A percentile compares a stretch with the other conserved stretches of the same genome.
Conservation (phyloP, 768 basidiomycete genomes). For the Scleroderma bovista region DNA sequence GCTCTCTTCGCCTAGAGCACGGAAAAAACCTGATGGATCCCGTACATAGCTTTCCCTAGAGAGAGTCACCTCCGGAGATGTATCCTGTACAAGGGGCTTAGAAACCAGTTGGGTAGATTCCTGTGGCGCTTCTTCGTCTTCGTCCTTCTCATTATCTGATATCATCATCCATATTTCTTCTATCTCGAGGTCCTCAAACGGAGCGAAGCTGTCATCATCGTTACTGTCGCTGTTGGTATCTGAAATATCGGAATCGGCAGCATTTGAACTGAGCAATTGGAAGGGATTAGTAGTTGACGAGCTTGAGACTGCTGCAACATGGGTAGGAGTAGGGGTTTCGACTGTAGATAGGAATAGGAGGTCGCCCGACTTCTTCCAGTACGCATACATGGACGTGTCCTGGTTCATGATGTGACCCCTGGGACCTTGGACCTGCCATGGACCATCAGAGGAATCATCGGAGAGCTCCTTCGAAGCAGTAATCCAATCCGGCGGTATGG, state of each 20-base stretch:
- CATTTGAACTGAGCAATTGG: slow-evolving; percentile 2
- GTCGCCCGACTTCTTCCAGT: slow-evolving; percentile 47
- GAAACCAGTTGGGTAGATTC: background rate
- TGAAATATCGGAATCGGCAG: background rate
- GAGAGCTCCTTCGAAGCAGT: slow-evolving; percentile 12
- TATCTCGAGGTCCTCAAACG: slow-evolving; percentile 5
- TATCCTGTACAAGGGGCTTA: background rate
- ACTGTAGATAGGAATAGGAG: slow-evolving; percentile 38
- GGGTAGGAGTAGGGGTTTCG: background rate
- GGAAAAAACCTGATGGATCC: slow-evolving; percentile 33
- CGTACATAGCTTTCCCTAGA: slow-evolving; percentile 14
- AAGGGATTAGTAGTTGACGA: slow-evolving; percentile 14
- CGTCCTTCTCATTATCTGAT: background rate
- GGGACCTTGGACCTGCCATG: slow-evolving; percentile 33
- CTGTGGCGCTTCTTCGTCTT: background rate
- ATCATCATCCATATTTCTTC: slow-evolving; percentile 30
- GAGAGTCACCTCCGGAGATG: background rate
- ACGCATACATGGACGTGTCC: slow-evolving; percentile 38
- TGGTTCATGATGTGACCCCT: slow-evolving; percentile 15
- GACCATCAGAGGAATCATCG: slow-evolving; percentile 10
- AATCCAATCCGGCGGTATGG: slow-evolving; percentile 46
- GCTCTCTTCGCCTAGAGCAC: slow-evolving; percentile 26
- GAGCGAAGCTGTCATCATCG: slow-evolving; percentile 9
- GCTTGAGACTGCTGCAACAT: background rate
- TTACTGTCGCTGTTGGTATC: slow-evolving; percentile 8